Evolutionary conservation across 257 asterid genomes (phyloP), one percentile per base, ranked within the genome.

Genomic region (Capsicum chinense): DNA sequence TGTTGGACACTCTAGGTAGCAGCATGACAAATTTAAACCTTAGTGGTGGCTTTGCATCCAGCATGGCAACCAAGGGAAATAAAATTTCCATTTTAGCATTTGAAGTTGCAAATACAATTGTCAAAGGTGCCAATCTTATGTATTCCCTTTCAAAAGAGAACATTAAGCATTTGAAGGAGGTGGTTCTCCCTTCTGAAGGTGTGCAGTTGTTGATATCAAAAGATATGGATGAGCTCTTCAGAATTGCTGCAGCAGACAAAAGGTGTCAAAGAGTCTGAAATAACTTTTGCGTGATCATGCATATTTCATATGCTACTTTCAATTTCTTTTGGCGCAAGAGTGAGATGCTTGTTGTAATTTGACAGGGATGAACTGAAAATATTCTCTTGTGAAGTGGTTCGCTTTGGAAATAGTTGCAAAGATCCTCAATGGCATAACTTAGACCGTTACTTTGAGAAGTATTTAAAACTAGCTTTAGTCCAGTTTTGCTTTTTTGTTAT

Each of bases 381-480:
- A 15, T 96, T 96, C 84, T 89, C 95, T 7, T 93, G 98, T 66
- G 99, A 96, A 91, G 97, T 96, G 15, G 90, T 93, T 85, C 97
- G 99, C 3, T 96, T 96, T 86, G 99, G 99, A 69, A 94, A 96
- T 86, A 94, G 95, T 52, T 96, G 99, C 85, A 94, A 93, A 89
- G 99, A 96, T 90, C 99, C 99, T 88, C 99, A 96, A 86, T 94
- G 97, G 98, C 99, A 94, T 93, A 93, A 94, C 90, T 90, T 96
- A 93, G 97, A 93, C 86, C 97, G 98, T 86, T 96, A 92, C 86
- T 92, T 96, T 87, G 97, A 94, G 89, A 96, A 96, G 99, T 94
- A 94, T 86, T 73, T 84, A 78, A 88, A 26, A 83, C 83, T 59
- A 47, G 85, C 83, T 83, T 86, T 84, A 78, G 80, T 86, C 85